Conservation (phyloP, 1,139 yeast species). For the Taphrina confusa region DNA sequence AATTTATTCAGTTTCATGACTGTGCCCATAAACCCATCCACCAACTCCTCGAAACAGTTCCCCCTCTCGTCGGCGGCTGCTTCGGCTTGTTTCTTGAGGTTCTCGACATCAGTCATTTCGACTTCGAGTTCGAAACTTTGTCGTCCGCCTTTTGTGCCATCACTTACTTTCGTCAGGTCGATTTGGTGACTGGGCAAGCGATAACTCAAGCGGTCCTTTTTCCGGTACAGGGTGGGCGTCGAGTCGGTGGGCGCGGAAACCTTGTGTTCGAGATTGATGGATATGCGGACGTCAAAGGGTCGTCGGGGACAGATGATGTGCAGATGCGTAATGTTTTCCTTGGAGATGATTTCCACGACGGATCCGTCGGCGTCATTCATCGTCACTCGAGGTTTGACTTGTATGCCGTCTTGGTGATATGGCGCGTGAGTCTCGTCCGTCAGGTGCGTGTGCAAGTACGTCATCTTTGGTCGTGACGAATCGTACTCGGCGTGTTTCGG, state of each 20-base stretch:
- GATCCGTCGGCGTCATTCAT: constrained; percentile 30
- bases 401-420: constrained; percentile 3
- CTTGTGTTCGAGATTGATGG: constrained; percentile 38
- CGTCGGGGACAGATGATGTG: constrained; percentile 38
- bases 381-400: constrained; percentile 35
- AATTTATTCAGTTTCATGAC: constrained; percentile 13
- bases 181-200: constrained; percentile 30
- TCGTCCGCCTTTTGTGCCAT: not conserved
- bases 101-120: constrained; percentile 32
- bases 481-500: constrained; percentile 20
- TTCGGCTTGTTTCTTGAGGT: constrained; percentile 22
- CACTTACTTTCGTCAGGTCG: constrained; percentile 37
- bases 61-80: constrained; percentile 28
- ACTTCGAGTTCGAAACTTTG: constrained; percentile 31
- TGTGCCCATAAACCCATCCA: constrained; percentile 22
- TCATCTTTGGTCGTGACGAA: constrained; percentile 2
- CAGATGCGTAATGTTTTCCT: constrained; percentile 38
- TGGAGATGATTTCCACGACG: constrained; percentile 36
- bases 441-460: constrained; percentile 27
- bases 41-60: constrained; percentile 19
- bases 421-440: constrained; percentile 31
- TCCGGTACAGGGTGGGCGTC: constrained; percentile 10
- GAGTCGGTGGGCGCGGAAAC: constrained; percentile 8
- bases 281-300: constrained; percentile 38
- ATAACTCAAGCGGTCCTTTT: constrained; percentile 37